Evolutionary conservation across 495 filamentous ascomycete genomes (phyloP).

Genomic region (Penicillium verhagenii): DNA sequence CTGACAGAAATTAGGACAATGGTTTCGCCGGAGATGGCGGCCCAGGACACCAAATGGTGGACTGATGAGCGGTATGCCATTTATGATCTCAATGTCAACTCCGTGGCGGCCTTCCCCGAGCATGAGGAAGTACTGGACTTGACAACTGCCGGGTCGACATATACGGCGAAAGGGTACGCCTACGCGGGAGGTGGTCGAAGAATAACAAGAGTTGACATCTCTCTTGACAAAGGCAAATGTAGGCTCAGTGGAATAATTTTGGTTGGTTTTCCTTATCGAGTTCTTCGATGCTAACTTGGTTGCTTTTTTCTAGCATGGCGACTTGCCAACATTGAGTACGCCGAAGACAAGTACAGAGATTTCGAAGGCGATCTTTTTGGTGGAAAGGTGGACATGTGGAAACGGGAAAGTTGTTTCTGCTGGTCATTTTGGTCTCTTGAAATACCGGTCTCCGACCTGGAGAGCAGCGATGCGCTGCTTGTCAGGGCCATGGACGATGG

Average conservation of each 20-base stretch:
- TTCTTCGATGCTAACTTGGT: slow-evolving; percentile 22
- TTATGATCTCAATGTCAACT: slow-evolving; percentile 89
- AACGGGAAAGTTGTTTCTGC: slow-evolving; percentile 81
- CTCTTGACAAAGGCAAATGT: slow-evolving; percentile 59
- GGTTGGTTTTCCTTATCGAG: not conserved
- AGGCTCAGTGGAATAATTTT: not conserved
- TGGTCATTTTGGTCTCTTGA: slow-evolving; percentile 93
- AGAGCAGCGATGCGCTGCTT: slow-evolving; percentile 67
- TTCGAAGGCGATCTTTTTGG: slow-evolving; percentile 69
- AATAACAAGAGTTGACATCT: slow-evolving; percentile 80
- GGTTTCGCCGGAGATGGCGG: slow-evolving; percentile 79
- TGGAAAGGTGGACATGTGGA: slow-evolving; percentile 76
- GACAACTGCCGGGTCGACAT: slow-evolving; percentile 47
- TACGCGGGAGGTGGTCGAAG: slow-evolving; percentile 88
- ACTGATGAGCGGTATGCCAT: slow-evolving; percentile 91
- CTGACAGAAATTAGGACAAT: slow-evolving; percentile 53
- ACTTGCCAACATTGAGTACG: slow-evolving; percentile 78
- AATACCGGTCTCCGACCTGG: slow-evolving; percentile 63
- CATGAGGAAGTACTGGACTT: slow-evolving; percentile 73
- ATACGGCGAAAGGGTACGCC: slow-evolving; percentile 77
- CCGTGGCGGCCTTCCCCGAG: slow-evolving; percentile 75
- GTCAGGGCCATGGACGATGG: slow-evolving; percentile 91
- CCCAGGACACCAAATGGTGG: slow-evolving; percentile 77
- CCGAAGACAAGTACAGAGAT: slow-evolving; percentile 82
- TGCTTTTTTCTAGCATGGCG: slow-evolving; percentile 62